Conservation (phyloP, 176 grass and related monocot species). For the Metroxylon sagu region DNA sequence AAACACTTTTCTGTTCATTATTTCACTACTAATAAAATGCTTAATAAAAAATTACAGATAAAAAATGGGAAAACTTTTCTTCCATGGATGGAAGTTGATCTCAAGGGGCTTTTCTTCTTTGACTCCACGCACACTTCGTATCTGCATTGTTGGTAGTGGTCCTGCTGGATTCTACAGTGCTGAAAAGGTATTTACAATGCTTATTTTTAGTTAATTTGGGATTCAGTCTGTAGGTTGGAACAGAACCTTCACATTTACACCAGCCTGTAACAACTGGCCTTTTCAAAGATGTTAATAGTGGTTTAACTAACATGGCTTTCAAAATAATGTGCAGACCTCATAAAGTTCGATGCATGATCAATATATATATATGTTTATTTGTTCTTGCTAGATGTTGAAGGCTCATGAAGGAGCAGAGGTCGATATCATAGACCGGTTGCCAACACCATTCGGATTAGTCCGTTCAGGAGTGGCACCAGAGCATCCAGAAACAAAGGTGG, state of each 20-base stretch:
- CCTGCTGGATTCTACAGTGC: constrained; percentile 95
- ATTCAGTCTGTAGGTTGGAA: no score
- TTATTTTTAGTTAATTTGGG: no score
- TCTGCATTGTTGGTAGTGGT: constrained; percentile 82
- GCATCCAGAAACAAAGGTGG: constrained; percentile 91
- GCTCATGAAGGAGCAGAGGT: constrained; percentile 46
- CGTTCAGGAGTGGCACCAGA: constrained; percentile 84
- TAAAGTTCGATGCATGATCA: no score
- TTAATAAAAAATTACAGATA: no score
- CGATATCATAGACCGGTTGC: constrained; percentile 76
- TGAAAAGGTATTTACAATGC: constrained; percentile 37
- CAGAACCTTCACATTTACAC: neutral
- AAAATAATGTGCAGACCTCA: no score
- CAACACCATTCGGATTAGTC: constrained; percentile 80
- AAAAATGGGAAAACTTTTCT: constrained; percentile 14
- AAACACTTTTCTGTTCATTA: no score
- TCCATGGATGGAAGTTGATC: constrained; percentile 17
- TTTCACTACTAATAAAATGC: no score
- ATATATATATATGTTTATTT: no score
- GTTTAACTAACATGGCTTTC: no score
- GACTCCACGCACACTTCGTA: constrained; percentile 36
- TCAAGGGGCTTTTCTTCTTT: constrained; percentile 31
- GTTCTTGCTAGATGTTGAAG: constrained; percentile 56
- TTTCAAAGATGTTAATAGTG: no score
- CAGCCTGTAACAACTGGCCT: no score